Evolutionary conservation across 768 basidiomycete genomes (phyloP).

Genomic region (Phaeotremella skinneri): DNA sequence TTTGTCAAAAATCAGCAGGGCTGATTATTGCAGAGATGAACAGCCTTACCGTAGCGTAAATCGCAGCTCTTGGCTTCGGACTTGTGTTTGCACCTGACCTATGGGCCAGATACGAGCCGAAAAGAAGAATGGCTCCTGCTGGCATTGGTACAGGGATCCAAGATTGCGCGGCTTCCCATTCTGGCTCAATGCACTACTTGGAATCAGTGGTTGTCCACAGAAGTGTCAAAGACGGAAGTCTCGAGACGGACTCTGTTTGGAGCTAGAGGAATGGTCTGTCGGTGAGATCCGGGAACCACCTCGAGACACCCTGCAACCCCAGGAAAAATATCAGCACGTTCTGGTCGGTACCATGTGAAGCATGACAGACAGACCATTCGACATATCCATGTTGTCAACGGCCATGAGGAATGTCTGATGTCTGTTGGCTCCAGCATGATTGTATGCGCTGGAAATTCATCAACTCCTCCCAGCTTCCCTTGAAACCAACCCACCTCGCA

Average conservation of each 20-base stretch:
- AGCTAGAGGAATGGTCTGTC: conserved; percentile 16
- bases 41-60: conserved; percentile 24
- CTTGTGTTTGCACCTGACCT: conserved; percentile 31
- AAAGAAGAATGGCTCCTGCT: conserved; percentile 23
- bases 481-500: conserved; percentile 9
- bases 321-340: too few species aligned
- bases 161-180: conserved; percentile 6
- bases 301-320: conserved; percentile 18
- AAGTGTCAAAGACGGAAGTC: conserved; percentile 7
- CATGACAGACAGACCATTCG: conserved; percentile 11
- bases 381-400: conserved; percentile 25
- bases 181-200: conserved; percentile 17
- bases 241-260: conserved; percentile 15
- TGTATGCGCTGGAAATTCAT: conserved; percentile 19
- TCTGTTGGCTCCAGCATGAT: conserved; percentile 25
- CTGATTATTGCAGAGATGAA: neutral
- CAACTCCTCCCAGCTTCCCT: neutral
- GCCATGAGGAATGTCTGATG: conserved; percentile 28
- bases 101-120: conserved; percentile 33
- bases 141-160: conserved; percentile 12
- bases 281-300: conserved; percentile 27
- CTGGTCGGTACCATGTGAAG: neutral
- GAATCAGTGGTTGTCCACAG: conserved; percentile 15
- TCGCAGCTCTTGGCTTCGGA: conserved; percentile 19
- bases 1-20: neutral